Base-by-base conservation (phyloP, 148 eudicot genomes). In the Camellia granthamiana region DNA sequence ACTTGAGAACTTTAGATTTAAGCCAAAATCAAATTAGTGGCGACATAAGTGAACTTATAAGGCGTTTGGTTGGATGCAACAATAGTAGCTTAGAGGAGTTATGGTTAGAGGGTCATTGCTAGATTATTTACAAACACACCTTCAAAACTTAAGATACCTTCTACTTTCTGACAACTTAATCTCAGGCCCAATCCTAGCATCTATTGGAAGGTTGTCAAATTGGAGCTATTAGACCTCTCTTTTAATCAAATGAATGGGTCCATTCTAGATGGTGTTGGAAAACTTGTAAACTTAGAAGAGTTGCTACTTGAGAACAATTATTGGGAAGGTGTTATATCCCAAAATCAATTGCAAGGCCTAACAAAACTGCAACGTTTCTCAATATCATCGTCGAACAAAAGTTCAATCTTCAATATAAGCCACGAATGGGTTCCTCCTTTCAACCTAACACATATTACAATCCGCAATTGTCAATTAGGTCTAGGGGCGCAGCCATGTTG, bases 171-270 rank as follows among this genome's bases (percentile, higher is more conserved):
- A 76, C 1, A 76, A 76, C 61, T 43, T 61, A 5, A 60, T 76
- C 23, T 76, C 78, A 30, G 79, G 79, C 7, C 59, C 70, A 14
- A 62, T 63, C 21, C 70, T 59, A 44, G 2, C 6, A 62, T 46
- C 58, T 19, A 43, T 76, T 18, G 70, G 79, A 76, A 76, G 30
- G 10, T 44, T 76, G 66, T 41, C 23, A 58, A 58, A 3, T 76
- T 76, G n/a, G 54, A 76, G 59, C 58, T 62, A 46, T 52, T 76
- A 11, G 58, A 76, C 5, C 19, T 76, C 21, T 76, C 70, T 1
- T 76, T n/a, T 56, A 76, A 76, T 76, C 62, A 76, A 76, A 62
- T 76, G 79, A 76, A 76, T 16, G 79, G 70, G 7, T 76, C 79
- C 5, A 76, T 76, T n/a, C 79, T 70, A 15, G 79, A 76, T 59